phyloP scores from a whole-genome alignment of 176 grass and related monocot genomes.

The Secale cereale region DNA sequence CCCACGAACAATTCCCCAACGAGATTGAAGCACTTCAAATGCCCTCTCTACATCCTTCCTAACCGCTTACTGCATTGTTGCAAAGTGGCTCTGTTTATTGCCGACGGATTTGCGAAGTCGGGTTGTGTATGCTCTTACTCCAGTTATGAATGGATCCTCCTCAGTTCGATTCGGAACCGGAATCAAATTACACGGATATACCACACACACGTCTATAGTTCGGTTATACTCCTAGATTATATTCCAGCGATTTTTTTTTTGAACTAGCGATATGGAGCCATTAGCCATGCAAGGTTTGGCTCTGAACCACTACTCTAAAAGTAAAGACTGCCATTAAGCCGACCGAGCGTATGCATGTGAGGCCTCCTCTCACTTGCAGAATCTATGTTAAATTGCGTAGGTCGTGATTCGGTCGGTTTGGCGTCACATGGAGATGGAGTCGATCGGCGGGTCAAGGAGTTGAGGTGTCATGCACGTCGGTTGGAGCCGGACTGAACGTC shows the following conservation, averaged over 20 bases:
- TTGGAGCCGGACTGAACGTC: not conserved
- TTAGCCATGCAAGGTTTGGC: not conserved
- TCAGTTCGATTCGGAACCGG: too few species aligned
- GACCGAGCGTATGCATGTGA: conserved; percentile 14
- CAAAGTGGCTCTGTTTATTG: too few species aligned
- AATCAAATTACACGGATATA: too few species aligned
- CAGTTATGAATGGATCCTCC: too few species aligned
- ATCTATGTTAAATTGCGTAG: conserved; percentile 35
- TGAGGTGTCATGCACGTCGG: not conserved
- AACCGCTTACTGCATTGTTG: too few species aligned
- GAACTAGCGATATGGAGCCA: not conserved
- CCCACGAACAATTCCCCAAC: too few species aligned
- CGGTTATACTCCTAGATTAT: not conserved
- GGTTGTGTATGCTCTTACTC: too few species aligned
- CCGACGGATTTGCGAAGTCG: too few species aligned
- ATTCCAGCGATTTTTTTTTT: too few species aligned
- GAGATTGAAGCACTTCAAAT: too few species aligned
- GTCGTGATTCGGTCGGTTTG: conserved; percentile 29
- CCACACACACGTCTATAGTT: not conserved
- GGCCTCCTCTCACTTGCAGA: not conserved
- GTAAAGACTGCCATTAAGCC: not conserved
- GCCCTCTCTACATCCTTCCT: too few species aligned
- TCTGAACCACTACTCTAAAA: not conserved
- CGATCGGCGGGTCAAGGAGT: not conserved
- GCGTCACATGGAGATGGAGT: conserved; percentile 27